phyloP scores from a whole-genome alignment of 148 eudicot genomes.

The Rhododendron griersonianum region DNA sequence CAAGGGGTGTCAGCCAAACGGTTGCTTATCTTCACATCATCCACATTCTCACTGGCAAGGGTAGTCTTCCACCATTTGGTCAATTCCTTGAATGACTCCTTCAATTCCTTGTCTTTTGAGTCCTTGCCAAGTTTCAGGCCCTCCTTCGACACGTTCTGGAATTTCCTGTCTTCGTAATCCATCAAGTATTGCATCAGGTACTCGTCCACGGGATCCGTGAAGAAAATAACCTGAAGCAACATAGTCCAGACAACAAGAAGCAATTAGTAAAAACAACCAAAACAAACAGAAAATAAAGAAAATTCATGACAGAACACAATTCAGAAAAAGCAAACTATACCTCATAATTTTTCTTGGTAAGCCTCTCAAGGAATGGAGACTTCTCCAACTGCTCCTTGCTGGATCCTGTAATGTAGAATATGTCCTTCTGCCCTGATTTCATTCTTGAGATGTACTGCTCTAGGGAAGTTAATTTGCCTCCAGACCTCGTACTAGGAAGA shows the following conservation, averaged over 20 bases:
- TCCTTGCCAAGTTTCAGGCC: slow-evolving; percentile 86
- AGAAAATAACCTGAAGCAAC: slow-evolving; percentile 72
- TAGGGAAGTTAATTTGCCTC: slow-evolving; percentile 82
- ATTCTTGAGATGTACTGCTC: slow-evolving; percentile 95
- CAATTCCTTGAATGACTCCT: slow-evolving; percentile 88
- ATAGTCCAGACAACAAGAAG: not conserved
- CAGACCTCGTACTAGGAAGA: slow-evolving; percentile 64
- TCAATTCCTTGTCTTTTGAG: slow-evolving; percentile 80
- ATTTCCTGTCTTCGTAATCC: slow-evolving; percentile 96
- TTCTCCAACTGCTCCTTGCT: slow-evolving; percentile 96
- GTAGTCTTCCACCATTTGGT: slow-evolving; percentile 97
- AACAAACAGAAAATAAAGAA: not conserved
- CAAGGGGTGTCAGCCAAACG: slow-evolving; percentile 96
- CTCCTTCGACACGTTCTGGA: slow-evolving; percentile 98
- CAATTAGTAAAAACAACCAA: not conserved
- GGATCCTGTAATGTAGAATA: slow-evolving; percentile 90
- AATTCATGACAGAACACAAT: not conserved
- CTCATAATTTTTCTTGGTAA: slow-evolving; percentile 85
- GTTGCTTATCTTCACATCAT: slow-evolving; percentile 95
- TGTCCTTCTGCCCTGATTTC: slow-evolving; percentile 93
- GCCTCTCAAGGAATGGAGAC: slow-evolving; percentile 98
- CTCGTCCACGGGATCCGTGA: slow-evolving; percentile 98
- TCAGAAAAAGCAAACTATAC: slow-evolving; percentile 23
- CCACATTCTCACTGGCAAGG: slow-evolving; percentile 80
- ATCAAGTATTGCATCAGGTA: slow-evolving; percentile 97